Percentiles rank a stretch among this genome's conserved stretches.
These are phyloP conservation scores for Clavispora vitiphila DNA, from an alignment of 805 yeast species.

Conservation along the genomic window DNA sequence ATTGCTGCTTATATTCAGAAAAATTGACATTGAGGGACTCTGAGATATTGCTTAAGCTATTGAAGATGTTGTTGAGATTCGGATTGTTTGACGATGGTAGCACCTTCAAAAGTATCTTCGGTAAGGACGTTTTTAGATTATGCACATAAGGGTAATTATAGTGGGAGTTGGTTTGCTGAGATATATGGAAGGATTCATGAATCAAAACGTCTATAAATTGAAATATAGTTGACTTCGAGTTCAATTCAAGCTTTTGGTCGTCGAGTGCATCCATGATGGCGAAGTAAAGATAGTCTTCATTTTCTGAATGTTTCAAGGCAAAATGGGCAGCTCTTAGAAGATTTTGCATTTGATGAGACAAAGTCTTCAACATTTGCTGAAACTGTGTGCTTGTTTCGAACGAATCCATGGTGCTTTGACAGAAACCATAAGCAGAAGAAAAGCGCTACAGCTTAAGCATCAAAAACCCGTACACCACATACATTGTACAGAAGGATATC, in stretches of 20 bases:
- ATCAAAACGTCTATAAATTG: constrained; percentile 66
- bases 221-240: constrained; percentile 59
- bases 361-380: constrained; percentile 54
- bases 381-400: constrained; percentile 81
- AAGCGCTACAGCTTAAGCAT: too few relatives aligned
- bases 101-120: constrained; percentile 28
- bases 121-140: constrained; percentile 28
- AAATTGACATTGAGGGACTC: constrained; percentile 28
- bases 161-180: constrained; percentile 30
- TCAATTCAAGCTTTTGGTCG: constrained; percentile 45
- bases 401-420: constrained; percentile 63
- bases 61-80: constrained; percentile 32
- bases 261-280: constrained; percentile 59
- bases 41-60: constrained; percentile 34
- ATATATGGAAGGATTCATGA: constrained; percentile 28
- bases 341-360: constrained; percentile 60
- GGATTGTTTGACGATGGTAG: constrained; percentile 34
- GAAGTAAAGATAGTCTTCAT: constrained; percentile 64
- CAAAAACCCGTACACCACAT: constrained; percentile 1
- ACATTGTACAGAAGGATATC: too few relatives aligned
- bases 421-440: background rate
- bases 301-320: constrained; percentile 52
- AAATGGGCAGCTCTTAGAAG: constrained; percentile 49
- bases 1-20: constrained; percentile 22
- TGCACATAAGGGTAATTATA: constrained; percentile 36